phyloP scores from a whole-genome alignment of 2,329 filamentous ascomycete species.

The Fusarium sp. region DNA sequence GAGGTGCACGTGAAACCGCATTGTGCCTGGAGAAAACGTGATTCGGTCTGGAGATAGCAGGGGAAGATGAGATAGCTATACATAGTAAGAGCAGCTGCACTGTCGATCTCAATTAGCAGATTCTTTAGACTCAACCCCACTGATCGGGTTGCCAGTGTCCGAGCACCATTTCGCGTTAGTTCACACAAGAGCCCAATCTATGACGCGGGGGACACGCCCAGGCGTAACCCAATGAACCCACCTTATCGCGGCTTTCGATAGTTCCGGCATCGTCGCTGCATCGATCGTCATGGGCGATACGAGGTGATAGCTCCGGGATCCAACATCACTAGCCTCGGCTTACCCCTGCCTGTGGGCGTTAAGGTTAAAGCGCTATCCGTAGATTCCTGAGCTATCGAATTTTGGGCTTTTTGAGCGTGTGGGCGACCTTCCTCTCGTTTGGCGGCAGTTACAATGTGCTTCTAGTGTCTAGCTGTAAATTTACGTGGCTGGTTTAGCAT shows the following conservation, averaged over 20 bases:
- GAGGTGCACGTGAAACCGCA: background rate
- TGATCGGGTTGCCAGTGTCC: background rate
- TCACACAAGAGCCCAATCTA: background rate
- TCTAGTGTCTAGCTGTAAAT: background rate
- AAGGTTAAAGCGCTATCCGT: background rate
- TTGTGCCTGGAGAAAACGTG: background rate
- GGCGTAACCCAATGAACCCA: background rate
- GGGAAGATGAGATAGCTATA: background rate
- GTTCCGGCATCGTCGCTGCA: background rate
- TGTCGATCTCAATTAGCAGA: background rate
- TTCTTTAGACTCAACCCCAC: background rate
- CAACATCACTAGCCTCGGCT: background rate
- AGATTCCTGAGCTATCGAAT: slow-evolving; percentile 9
- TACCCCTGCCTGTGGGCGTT: background rate
- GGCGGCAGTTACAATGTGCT: background rate
- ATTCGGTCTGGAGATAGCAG: background rate
- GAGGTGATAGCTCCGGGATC: background rate
- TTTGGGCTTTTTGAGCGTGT: background rate
- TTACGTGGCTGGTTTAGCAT: background rate
- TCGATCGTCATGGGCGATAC: background rate
- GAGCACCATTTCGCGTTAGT: background rate
- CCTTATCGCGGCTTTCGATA: background rate
- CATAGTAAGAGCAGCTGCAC: background rate
- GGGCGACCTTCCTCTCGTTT: background rate
- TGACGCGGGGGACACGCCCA: background rate